Base-by-base conservation (phyloP, 1,284 basidiomycete species). In the Cerioporus squamosus region DNA sequence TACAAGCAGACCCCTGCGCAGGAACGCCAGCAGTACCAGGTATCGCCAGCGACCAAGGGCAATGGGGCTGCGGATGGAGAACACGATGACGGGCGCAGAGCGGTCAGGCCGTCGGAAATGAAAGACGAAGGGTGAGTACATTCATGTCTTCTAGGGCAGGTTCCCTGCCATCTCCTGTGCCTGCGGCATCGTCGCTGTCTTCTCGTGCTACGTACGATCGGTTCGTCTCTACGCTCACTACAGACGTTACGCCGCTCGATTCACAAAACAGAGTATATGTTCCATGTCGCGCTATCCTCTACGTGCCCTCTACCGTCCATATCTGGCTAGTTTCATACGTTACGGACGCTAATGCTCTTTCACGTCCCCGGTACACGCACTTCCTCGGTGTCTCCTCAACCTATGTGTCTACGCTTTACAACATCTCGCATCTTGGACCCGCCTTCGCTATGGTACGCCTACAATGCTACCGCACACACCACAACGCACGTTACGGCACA, bases 71-170 rank as follows among this genome's bases (percentile, higher is more conserved):
- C 54, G 31, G 57, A 61, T 10, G 59, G 44, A 8, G 55, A 51
- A 15, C 53, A 52, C n/a, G 60, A 56, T 6, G 39, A 43, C 20
- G 50, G 50, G 17, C 64, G 64, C 24, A 55, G 71, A 50, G 65
- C 70, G 8, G 66, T 72, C 0, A 64, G 90, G 66, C 92, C 93
- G 3, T 91, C 89, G 53, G 93, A 95, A 73, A 94, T 94, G 92
- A 92, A 93, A 66, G 94, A 95, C 72, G 90, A 92, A 86, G 93
- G 93, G 94, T 94, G 84, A 91, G 92, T 84, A 70, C 68, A 61
- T 50, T 65, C 61, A 69, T 61, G 55, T 57, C 64, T 64, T 60
- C 58, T 54, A 57, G 56, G 59, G 47, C 29, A 38, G 50, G 44
- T 58, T 43, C 31, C 50, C 57, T 51, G 39, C 51, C 49, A 57